Conservation (phyloP, 306 rosid genomes). For the Dicorynia guianensis region DNA sequence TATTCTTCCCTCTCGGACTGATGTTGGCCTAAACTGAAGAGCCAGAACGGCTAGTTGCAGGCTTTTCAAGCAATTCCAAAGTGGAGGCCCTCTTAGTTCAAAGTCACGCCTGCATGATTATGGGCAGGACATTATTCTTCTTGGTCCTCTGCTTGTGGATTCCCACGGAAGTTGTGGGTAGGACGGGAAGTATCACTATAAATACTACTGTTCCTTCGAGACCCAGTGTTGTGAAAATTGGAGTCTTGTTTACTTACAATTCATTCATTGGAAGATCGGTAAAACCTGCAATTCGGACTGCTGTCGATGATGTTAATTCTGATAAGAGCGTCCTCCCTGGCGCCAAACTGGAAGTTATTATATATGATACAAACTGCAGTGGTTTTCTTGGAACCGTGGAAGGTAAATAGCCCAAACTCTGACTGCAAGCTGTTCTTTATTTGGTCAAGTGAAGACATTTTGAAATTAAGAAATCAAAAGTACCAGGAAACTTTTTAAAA, state of each 20-base stretch:
- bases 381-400: constrained; percentile 75
- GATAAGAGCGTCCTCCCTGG: constrained; percentile 61
- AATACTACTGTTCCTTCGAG: constrained; percentile 51
- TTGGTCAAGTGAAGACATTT: not conserved
- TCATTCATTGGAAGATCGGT: constrained; percentile 74
- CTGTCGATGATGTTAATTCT: constrained; percentile 64
- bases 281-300: constrained; percentile 63
- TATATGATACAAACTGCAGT: constrained; percentile 70
- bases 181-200: constrained; percentile 47
- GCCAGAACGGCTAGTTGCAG: constrained; percentile 28
- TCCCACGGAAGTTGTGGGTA: constrained; percentile 54
- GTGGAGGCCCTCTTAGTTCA: constrained; percentile 48
- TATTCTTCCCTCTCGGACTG: constrained; percentile 34
- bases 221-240: constrained; percentile 63
- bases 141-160: constrained; percentile 60
- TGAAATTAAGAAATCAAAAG: not conserved
- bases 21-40: constrained; percentile 41
- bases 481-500: not conserved
- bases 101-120: constrained; percentile 31
- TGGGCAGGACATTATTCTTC: constrained; percentile 38
- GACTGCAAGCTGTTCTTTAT: constrained; percentile 24
- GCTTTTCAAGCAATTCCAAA: constrained; percentile 4
- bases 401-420: constrained; percentile 55
- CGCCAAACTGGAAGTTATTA: constrained; percentile 43
- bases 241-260: constrained; percentile 63